These are phyloP conservation scores for Suillus subaureus DNA, from an alignment of 768 basidiomycete species.

Conservation along the genomic window DNA sequence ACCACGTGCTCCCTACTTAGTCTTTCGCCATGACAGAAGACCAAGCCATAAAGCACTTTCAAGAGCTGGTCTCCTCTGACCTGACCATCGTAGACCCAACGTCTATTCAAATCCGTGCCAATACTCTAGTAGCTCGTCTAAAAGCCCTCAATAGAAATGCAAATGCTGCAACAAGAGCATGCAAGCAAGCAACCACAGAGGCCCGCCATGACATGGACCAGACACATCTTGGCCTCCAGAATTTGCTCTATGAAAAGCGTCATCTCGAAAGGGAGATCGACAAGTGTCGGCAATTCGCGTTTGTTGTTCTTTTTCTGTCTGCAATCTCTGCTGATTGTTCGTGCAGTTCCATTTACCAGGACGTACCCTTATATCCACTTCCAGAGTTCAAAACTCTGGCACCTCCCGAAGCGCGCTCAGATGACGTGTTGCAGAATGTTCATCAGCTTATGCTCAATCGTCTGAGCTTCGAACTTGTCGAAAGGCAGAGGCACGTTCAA, in stretches of 20 bases:
- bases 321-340: conserved; percentile 5
- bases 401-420: conserved; percentile 64
- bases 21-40: conserved; percentile 36
- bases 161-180: conserved; percentile 68
- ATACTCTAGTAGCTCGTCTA: conserved; percentile 77
- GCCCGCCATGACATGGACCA: conserved; percentile 90
- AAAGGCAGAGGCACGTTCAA: conserved; percentile 74
- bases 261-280: conserved; percentile 91
- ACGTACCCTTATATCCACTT: conserved; percentile 71
- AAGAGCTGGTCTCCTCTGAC: conserved; percentile 58
- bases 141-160: conserved; percentile 78
- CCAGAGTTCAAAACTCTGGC: conserved; percentile 72
- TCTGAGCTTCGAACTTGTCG: conserved; percentile 83
- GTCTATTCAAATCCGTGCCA: conserved; percentile 63
- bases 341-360: conserved; percentile 83
- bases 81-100: conserved; percentile 45
- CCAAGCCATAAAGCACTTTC: conserved; percentile 61
- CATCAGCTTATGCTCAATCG: conserved; percentile 90
- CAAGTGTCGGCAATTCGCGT: conserved; percentile 93
- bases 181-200: conserved; percentile 71
- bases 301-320: conserved; percentile 31
- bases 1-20: conserved; percentile 7
- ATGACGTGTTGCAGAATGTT: conserved; percentile 62
- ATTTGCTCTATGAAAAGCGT: conserved; percentile 85
- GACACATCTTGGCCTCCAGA: conserved; percentile 83